Base-by-base conservation (phyloP, 2,329 filamentous ascomycete genomes). In the Mycogone perniciosa region DNA sequence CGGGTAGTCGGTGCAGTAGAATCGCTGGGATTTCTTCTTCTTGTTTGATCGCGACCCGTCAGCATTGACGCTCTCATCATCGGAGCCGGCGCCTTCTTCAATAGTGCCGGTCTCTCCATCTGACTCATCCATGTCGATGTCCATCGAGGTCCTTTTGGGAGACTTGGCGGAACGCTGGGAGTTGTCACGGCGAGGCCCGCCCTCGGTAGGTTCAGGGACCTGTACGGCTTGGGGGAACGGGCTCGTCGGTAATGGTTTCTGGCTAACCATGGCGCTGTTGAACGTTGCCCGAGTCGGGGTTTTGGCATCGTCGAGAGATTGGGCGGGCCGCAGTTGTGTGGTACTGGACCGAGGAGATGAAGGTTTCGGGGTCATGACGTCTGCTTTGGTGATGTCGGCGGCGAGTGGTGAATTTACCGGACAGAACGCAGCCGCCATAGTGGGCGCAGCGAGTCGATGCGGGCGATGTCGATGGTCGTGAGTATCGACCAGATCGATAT, bases 1-100 rank as follows among this genome's bases (percentile, higher is more conserved):
- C 29, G 92, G 92, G 60, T 89, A 97, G 31, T 96, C 90, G 4
- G 87, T 95, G 71, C 93, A 99, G 69, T 92, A 96, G 69, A 99
- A 99, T 42, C 89, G 83, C 67, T 96, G 90, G 0, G 90, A 89
- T 69, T 96, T 96, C 73, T 96, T 96, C 79, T 96, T 97, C 72
- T 95, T 95, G 47, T 80, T 84, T 7, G 88, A 86, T 55, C 85
- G 81, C n/a, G 76, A 74, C 39, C 82, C 74, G 63, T 86, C 83
- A 8, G 77, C 81, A 51, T 79, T 78, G 26, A 84, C 75, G 58
- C 78, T 83, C 35, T 80, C 85, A 44, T 80, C 80, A 54, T 89
- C 87, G 9, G 86, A 87, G 31, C 67, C 76, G 27, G 67, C 75
- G 13, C 68, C 74, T 37, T 79, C 78, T 9, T 80, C 77, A 46